Base-by-base conservation (phyloP, 352 stramenopile genomes). In the Globisporangium splendens region DNA sequence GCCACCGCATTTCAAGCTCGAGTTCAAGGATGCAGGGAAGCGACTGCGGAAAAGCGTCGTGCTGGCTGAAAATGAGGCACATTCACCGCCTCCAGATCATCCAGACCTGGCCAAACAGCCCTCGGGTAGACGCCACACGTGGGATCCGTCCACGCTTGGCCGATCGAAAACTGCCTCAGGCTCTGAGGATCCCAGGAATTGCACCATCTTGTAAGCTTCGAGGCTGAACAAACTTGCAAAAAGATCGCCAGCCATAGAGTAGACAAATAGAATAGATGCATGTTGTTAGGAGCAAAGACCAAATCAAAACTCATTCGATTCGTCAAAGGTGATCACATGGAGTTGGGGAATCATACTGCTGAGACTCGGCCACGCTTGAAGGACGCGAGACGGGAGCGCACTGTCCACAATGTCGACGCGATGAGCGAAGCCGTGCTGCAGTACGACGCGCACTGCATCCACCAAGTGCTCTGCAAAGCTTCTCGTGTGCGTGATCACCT, bases 21-120 rank as follows among this genome's bases (percentile, higher is more conserved):
- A 81, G 8, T 91, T 91, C 53, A 86, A 79, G 48, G 51, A 74
- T 11, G 63, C 64, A 0, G 65, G 46, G 0, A 63, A 62, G 38
- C 48, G 49, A 7, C 50, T 77, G 5, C 39, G 47, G 6, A 63
- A 52, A 18, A 55, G 55, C 46, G 22, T 48, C 0, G 46, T 66
- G 18, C 15, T 66, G 3, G 46, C 53, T 15, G 43, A 51, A 4
- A 35, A 35, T 10, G 28, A 35, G 28, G 5, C 24, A 31, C 24
- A 31, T 49, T 2, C 46, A 46, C 4, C 39, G 18, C 7, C 20
- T 15, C 15, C 4, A 17, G 44, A 41, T 17, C 14, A 48, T 24
- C 21, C 46, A 0, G 21, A 31, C 20, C 49, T 48, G 3, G 17
- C 18, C 11, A 56, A 52, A 13, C 21, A 59, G 35, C 43, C 28